Evolutionary conservation across 768 basidiomycete species (phyloP).

Genomic region (Chalciporus pseudorubinellus): DNA sequence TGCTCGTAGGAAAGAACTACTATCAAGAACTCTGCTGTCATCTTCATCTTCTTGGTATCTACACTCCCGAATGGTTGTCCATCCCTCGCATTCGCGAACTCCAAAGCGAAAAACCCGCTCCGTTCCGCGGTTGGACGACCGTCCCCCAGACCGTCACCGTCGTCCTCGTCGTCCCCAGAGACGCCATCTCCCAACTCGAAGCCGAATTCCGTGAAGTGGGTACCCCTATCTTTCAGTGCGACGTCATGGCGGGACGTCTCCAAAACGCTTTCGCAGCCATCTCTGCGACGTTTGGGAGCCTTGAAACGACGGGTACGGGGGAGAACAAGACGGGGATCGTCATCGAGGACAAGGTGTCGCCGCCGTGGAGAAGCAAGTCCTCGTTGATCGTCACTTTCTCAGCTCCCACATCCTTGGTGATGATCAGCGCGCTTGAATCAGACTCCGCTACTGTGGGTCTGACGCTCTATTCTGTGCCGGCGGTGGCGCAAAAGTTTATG

Average conservation of each 20-base stretch:
- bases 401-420: conserved; percentile 4
- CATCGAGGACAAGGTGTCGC: conserved; percentile 3
- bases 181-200: conserved; percentile 13
- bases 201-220: conserved; percentile 2
- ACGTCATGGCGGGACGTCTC: conserved; percentile 8
- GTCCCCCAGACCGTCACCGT: conserved; percentile 33
- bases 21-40: conserved; percentile 47
- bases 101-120: background rate
- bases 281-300: conserved; percentile 20
- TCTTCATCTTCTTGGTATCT: conserved; percentile 40
- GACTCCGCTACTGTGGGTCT: conserved; percentile 14
- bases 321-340: conserved; percentile 14
- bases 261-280: conserved; percentile 19
- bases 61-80: conserved; percentile 21
- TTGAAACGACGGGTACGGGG: conserved; percentile 18
- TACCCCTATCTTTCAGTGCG: conserved; percentile 20
- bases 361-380: conserved; percentile 15
- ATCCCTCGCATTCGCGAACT: background rate
- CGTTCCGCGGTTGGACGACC: conserved; percentile 30
- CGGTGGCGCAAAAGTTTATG: conserved; percentile 6
- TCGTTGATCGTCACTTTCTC: conserved; percentile 24
- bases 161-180: conserved; percentile 33
- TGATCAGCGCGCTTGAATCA: conserved; percentile 6
- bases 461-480: conserved; percentile 11
- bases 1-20: conserved; percentile 26